These are phyloP conservation scores for Albugo laibachii DNA, from an alignment of 352 stramenopile species.

Conservation along the genomic window DNA sequence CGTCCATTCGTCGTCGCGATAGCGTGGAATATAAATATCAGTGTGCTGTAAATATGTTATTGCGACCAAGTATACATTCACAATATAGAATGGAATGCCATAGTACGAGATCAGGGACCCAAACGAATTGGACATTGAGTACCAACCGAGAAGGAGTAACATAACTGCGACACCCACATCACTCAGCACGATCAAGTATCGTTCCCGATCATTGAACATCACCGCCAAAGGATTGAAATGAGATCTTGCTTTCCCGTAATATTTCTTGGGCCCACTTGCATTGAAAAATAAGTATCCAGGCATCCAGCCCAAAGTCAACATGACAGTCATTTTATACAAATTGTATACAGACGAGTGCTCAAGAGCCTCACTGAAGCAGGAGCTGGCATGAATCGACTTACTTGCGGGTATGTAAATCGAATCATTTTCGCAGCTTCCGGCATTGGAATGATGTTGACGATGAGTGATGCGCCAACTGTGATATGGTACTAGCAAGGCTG, in stretches of 20 bases:
- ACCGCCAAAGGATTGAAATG: conserved; percentile 91
- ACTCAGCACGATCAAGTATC: conserved; percentile 84
- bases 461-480: conserved; percentile 95
- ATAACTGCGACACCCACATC: conserved; percentile 75
- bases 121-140: conserved; percentile 47
- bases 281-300: conserved; percentile 95
- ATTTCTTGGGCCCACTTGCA: conserved; percentile 81
- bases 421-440: conserved; percentile 89
- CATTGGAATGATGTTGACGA: conserved; percentile 92
- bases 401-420: conserved; percentile 92
- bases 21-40: conserved; percentile 94
- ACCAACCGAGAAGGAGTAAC: conserved; percentile 29
- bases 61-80: conserved; percentile 92
- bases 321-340: conserved; percentile 87
- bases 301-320: conserved; percentile 91
- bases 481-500: conserved; percentile 94
- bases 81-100: conserved; percentile 89
- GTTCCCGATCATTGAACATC: conserved; percentile 88
- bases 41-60: conserved; percentile 98
- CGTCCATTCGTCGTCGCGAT: conserved; percentile 86
- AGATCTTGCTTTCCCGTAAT: conserved; percentile 65
- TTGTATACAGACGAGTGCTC: conserved; percentile 90
- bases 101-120: conserved; percentile 86
- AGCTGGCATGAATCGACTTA: conserved; percentile 27
- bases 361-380: conserved; percentile 45